Evolutionary conservation across 768 basidiomycete species (phyloP).

Genomic region (Russula foetens): DNA sequence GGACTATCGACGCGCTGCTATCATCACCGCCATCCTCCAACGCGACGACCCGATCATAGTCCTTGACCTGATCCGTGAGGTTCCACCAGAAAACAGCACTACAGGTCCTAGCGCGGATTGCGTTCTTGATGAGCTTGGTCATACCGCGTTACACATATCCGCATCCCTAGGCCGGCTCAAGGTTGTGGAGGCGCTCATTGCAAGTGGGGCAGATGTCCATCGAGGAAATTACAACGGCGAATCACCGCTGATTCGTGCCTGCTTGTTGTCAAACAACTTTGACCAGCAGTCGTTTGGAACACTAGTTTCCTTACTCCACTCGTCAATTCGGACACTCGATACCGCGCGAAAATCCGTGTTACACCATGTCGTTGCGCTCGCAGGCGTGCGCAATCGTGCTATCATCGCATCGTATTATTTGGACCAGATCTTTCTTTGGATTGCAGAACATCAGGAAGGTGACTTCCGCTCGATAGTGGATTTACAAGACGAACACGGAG

Average conservation of each 20-base stretch:
- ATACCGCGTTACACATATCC: slow-evolving; percentile 90
- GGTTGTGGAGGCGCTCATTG: slow-evolving; percentile 62
- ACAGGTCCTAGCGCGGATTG: slow-evolving; percentile 55
- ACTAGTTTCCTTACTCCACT: slow-evolving; percentile 55
- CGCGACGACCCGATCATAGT: slow-evolving; percentile 59
- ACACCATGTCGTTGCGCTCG: slow-evolving; percentile 86
- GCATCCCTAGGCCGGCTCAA: slow-evolving; percentile 71
- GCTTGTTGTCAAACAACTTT: slow-evolving; percentile 79
- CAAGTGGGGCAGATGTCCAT: slow-evolving; percentile 76
- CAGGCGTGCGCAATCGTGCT: slow-evolving; percentile 86
- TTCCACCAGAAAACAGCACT: slow-evolving; percentile 37
- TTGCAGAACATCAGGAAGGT: slow-evolving; percentile 68
- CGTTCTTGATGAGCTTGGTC: slow-evolving; percentile 91
- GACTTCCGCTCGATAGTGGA: slow-evolving; percentile 79
- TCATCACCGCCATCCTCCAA: slow-evolving; percentile 59
- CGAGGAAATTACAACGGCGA: slow-evolving; percentile 92
- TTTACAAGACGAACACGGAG: slow-evolving; percentile 89
- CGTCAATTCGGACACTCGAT: slow-evolving; percentile 83
- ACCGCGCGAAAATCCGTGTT: slow-evolving; percentile 77
- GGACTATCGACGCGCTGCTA: slow-evolving; percentile 49
- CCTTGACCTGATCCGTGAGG: slow-evolving; percentile 57
- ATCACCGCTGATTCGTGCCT: slow-evolving; percentile 88
- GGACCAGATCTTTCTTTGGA: slow-evolving; percentile 80
- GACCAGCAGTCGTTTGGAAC: slow-evolving; percentile 68
- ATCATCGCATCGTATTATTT: slow-evolving; percentile 84